Conservation (phyloP, 768 basidiomycete genomes). For the Termitomyces sp. region DNA sequence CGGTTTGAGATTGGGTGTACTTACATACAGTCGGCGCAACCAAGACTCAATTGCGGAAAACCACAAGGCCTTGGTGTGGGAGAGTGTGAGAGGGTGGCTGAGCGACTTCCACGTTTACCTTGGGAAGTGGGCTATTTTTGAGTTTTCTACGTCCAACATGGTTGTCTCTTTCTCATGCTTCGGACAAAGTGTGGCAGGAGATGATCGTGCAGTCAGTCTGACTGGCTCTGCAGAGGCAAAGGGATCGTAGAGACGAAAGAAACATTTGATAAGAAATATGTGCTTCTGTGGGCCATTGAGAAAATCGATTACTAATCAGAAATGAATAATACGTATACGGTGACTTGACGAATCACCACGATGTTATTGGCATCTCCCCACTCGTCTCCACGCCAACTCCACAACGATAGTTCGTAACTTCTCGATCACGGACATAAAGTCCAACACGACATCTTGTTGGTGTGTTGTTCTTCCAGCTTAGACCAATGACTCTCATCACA, state of each 20-base stretch:
- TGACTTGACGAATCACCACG: constrained; percentile 18
- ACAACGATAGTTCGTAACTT: not conserved
- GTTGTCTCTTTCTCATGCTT: not conserved
- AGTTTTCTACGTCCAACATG: not conserved
- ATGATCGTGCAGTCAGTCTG: not conserved
- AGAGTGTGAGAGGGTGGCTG: not conserved
- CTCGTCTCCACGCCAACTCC: not conserved
- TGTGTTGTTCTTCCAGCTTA: not conserved
- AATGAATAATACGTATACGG: constrained; percentile 4
- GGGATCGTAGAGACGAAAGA: not conserved
- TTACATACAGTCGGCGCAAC: not conserved
- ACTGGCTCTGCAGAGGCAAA: not conserved
- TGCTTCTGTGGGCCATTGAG: not conserved
- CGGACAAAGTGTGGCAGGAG: not conserved
- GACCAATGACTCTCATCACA: too few relatives aligned
- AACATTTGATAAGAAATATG: not conserved
- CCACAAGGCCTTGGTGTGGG: constrained; percentile 8
- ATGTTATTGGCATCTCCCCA: constrained; percentile 1
- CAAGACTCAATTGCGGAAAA: constrained; percentile 5
- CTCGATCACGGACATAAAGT: not conserved
- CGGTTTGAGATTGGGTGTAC: constrained; percentile 1
- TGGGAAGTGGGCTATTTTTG: constrained; percentile 5
- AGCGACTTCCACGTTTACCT: constrained; percentile 1
- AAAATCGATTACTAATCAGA: constrained; percentile 5
- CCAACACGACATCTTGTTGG: not conserved